Evolutionary conservation across 2,329 filamentous ascomycete species (phyloP), one percentile per base, ranked within the genome.

Genomic region (Pseudogymnoascus pannorum): DNA sequence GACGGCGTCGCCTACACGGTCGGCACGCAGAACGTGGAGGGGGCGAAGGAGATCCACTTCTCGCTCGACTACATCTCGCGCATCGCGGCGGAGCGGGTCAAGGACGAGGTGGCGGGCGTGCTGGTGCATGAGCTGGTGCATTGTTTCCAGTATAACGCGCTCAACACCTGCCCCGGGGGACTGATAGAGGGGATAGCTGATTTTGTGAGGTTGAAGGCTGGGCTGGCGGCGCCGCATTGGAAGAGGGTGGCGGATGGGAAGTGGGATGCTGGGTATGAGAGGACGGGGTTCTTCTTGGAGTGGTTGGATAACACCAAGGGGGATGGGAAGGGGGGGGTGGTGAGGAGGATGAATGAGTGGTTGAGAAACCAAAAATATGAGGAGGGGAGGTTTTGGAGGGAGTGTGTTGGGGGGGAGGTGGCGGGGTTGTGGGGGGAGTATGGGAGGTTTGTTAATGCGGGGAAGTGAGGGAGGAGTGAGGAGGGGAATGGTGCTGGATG

Each of bases 11-110:
- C 93, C 18, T 96, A 97, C 77, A 97, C 93, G 1, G 91, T 84
- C 0, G 89, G 91, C 65, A 83, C 79, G 8, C 87, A 92, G 38
- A 81, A 95, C 9, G 92, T 96, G 74, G 67, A 80, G 64, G 89
- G 94, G 70, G 91, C 96, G 78, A 97, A 97, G 72, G 92, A 96
- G 73, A 94, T 97, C 65, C 91, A 97, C 75, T 81, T 97, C 74
- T 92, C 86, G 14, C 83, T 93, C 1, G 76, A 81, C 54, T 96
- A 97, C 77, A 85, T 96, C 67, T 70, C 76, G 44, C 68, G 71
- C 51, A 77, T 84, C 65, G 61, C 69, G 33, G 68, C 79, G 0
- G 57, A 72, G 0, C 67, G 75, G 9, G 79, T 80, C 57, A 75
- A 76, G 11, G 69, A 80, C 38, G 91, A 97, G 76, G 85, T 97